Conservation (phyloP, 805 yeast genomes). For the Pichia occidentalis region DNA sequence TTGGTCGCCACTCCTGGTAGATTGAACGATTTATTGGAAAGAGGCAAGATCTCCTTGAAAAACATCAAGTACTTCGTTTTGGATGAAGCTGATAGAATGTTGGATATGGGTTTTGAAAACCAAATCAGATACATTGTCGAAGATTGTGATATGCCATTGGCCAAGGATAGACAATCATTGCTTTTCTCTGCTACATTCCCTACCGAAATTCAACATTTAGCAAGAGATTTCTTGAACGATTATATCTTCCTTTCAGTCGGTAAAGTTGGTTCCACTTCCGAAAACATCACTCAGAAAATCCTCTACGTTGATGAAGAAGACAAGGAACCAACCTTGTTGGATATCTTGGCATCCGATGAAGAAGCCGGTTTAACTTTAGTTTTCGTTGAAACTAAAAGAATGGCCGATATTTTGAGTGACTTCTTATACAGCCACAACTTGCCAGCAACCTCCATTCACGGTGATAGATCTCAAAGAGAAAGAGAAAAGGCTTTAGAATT, state of each 20-base stretch:
- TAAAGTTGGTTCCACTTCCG: conserved; percentile 98
- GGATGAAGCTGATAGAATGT: conserved; percentile 99
- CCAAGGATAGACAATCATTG: conserved; percentile 86
- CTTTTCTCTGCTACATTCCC: conserved; percentile 99
- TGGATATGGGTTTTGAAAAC: conserved; percentile 99
- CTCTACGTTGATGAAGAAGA: conserved; percentile 90
- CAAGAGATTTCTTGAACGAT: conserved; percentile 93
- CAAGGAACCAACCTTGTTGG: conserved; percentile 84
- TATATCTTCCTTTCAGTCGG: conserved; percentile 96
- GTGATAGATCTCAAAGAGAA: conserved; percentile 97
- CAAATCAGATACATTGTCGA: conserved; percentile 98
- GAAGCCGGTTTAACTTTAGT: conserved; percentile 77
- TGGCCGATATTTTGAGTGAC: conserved; percentile 95
- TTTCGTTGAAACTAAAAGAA: conserved; percentile 96
- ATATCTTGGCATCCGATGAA: conserved; percentile 72
- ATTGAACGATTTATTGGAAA: conserved; percentile 88
- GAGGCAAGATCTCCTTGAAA: conserved; percentile 85
- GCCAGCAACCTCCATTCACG: conserved; percentile 98
- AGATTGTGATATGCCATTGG: conserved; percentile 96
- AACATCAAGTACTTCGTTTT: conserved; percentile 90
- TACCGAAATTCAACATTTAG: conserved; percentile 91
- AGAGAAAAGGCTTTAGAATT: conserved; percentile 96
- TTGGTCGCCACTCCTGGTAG: conserved; percentile 99
- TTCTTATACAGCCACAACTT: conserved; percentile 81
- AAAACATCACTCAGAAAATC: conserved; percentile 92